These are phyloP conservation scores for Coemansia guatemalensis DNA, from an alignment of 192 early-diverging fungal genomes.

Conservation along the genomic window DNA sequence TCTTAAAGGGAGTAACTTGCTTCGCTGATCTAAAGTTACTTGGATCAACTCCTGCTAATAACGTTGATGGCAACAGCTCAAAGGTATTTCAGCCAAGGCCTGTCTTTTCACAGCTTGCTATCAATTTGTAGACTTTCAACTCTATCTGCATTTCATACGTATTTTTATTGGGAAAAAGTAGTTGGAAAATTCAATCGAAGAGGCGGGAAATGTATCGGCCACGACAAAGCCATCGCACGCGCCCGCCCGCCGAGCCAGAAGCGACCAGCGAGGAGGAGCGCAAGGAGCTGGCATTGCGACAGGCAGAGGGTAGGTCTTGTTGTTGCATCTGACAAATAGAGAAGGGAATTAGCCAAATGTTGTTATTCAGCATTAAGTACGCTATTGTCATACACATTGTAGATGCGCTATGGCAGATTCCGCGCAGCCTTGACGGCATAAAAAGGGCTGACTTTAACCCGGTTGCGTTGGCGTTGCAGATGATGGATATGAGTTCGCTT, in stretches of 20 bases:
- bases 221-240: constrained; percentile 16
- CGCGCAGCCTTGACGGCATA: constrained; percentile 44
- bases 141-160: too few species aligned
- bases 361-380: background rate
- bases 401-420: constrained; percentile 53
- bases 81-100: too few species aligned
- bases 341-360: background rate
- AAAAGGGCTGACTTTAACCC: constrained; percentile 65
- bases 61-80: too few species aligned
- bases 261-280: constrained; percentile 25
- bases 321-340: background rate
- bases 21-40: too few species aligned
- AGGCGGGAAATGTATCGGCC: constrained; percentile 15
- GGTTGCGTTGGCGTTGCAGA: constrained; percentile 65
- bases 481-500: constrained; percentile 74
- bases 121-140: too few species aligned
- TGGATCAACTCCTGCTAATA: too few species aligned
- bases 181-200: too few species aligned
- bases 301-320: constrained; percentile 41
- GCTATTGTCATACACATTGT: background rate
- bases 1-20: too few species aligned
- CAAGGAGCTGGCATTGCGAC: constrained; percentile 47
- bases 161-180: too few species aligned
- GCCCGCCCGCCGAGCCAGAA: constrained; percentile 3
- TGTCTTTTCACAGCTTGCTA: too few species aligned